These are phyloP conservation scores for Warburgia ugandensis DNA, from an alignment of 164 flowering plant species.

Conservation along the genomic window DNA sequence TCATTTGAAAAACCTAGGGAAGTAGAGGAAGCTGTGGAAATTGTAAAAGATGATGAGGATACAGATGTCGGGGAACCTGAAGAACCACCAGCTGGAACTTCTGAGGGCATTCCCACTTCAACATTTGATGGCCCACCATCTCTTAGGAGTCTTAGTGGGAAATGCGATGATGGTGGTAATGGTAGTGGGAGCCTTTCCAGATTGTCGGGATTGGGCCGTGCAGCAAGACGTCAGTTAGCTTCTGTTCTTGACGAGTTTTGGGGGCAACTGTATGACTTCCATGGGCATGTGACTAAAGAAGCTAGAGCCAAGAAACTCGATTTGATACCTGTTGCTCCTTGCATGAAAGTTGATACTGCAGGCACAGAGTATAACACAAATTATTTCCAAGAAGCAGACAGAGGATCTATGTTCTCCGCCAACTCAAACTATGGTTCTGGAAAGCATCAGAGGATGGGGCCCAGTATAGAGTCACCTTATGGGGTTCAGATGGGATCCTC, in stretches of 20 bases:
- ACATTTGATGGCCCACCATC: slow-evolving; percentile 74
- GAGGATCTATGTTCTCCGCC: slow-evolving; percentile 32
- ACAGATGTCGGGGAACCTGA: slow-evolving; percentile 58
- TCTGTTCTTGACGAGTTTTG: slow-evolving; percentile 85
- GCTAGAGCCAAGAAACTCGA: slow-evolving; percentile 63
- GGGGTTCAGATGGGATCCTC: slow-evolving; percentile 45
- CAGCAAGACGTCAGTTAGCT: slow-evolving; percentile 82
- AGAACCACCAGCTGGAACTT: slow-evolving; percentile 32
- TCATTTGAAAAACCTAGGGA: slow-evolving; percentile 30
- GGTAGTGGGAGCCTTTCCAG: slow-evolving; percentile 88
- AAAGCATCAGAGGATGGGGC: slow-evolving; percentile 36
- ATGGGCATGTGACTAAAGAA: slow-evolving; percentile 68
- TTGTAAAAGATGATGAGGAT: slow-evolving; percentile 44
- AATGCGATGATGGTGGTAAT: slow-evolving; percentile 63
- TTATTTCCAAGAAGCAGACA: slow-evolving; percentile 32
- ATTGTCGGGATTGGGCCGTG: slow-evolving; percentile 90
- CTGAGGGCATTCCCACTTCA: slow-evolving; percentile 31
- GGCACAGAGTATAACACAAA: slow-evolving; percentile 32
- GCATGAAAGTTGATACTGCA: slow-evolving; percentile 32
- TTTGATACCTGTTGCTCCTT: slow-evolving; percentile 25
- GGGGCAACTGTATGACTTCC: slow-evolving; percentile 86
- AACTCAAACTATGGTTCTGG: slow-evolving; percentile 41
- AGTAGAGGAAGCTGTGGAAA: slow-evolving; percentile 32
- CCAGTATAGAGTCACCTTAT: slow-evolving; percentile 39
- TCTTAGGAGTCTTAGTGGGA: slow-evolving; percentile 67